Conservation (phyloP, 2,329 filamentous ascomycete species). For the Aureobasidium sp. region DNA sequence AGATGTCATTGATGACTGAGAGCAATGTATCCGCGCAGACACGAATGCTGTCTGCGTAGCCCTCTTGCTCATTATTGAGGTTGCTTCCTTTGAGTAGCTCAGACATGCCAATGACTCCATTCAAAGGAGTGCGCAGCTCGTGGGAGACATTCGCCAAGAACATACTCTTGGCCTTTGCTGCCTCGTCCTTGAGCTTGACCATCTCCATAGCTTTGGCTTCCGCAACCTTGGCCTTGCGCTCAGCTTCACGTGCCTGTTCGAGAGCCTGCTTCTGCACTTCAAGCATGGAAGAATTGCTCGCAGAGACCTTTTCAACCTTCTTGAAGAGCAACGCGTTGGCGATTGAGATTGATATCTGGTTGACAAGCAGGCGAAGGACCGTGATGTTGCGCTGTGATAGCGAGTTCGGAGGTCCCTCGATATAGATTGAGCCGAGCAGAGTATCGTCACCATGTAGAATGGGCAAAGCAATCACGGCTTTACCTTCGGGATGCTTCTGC, state of each 20-base stretch:
- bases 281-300: constrained; percentile 72
- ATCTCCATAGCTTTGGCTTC: constrained; percentile 71
- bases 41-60: constrained; percentile 57
- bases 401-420: constrained; percentile 66
- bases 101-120: constrained; percentile 52
- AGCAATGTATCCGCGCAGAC: constrained; percentile 54
- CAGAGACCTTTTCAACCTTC: constrained; percentile 68
- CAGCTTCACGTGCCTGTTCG: constrained; percentile 63
- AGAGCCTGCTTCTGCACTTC: constrained; percentile 68
- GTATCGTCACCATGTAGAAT: constrained; percentile 66
- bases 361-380: constrained; percentile 60
- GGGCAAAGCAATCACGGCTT: constrained; percentile 71
- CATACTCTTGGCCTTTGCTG: constrained; percentile 74
- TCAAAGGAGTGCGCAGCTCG: constrained; percentile 53
- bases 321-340: constrained; percentile 59
- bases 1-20: constrained; percentile 47
- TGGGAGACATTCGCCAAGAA: constrained; percentile 54
- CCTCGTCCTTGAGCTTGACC: constrained; percentile 75
- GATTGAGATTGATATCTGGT: constrained; percentile 63
- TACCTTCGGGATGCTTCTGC: constrained; percentile 60
- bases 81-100: constrained; percentile 54
- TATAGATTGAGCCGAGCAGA: constrained; percentile 66
- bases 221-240: constrained; percentile 68
- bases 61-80: constrained; percentile 52
- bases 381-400: constrained; percentile 62